These are phyloP conservation scores for Lodderomyces jiufengensis DNA, from an alignment of 1,139 yeast species.

Conservation along the genomic window DNA sequence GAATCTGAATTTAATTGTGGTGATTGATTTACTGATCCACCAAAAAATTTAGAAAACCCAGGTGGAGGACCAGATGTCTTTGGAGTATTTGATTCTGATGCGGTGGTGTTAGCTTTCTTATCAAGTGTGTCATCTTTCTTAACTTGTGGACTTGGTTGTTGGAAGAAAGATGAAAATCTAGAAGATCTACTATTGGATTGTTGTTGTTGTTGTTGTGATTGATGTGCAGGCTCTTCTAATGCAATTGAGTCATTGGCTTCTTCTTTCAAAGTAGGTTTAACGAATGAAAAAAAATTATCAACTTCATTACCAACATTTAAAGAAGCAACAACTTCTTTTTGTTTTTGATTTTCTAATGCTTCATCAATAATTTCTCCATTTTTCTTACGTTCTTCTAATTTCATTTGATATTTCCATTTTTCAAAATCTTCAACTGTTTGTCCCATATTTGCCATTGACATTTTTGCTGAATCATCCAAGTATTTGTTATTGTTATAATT, in stretches of 20 bases:
- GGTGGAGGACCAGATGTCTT: conserved; percentile 14
- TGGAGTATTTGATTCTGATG: conserved; percentile 5
- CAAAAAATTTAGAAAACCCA: conserved; percentile 16
- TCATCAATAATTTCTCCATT: conserved; percentile 42
- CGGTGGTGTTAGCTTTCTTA: conserved; percentile 2
- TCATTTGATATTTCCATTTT: conserved; percentile 63
- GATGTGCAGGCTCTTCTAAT: too few species aligned
- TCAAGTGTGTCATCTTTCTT: background rate
- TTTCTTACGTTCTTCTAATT: conserved; percentile 50
- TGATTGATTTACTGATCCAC: conserved; percentile 7
- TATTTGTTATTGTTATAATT: background rate
- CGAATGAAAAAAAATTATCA: conserved; percentile 51
- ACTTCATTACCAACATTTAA: conserved; percentile 41
- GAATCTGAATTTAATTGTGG: too few species aligned
- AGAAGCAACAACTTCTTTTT: conserved; percentile 14
- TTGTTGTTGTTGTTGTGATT: too few species aligned
- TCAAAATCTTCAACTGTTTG: conserved; percentile 70
- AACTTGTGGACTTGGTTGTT: conserved; percentile 7
- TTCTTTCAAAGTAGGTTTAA: conserved; percentile 24
- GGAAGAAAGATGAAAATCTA: conserved; percentile 46
- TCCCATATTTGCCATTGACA: conserved; percentile 31
- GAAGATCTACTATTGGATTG: conserved; percentile 31
- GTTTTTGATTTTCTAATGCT: conserved; percentile 15
- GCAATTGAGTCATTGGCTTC: too few species aligned
- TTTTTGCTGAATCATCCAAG: conserved; percentile 21